A percentile compares a stretch with the other conserved stretches of the same genome.
phyloP scores from a whole-genome alignment of 2,329 filamentous ascomycete genomes.

The Penicillium italicum region DNA sequence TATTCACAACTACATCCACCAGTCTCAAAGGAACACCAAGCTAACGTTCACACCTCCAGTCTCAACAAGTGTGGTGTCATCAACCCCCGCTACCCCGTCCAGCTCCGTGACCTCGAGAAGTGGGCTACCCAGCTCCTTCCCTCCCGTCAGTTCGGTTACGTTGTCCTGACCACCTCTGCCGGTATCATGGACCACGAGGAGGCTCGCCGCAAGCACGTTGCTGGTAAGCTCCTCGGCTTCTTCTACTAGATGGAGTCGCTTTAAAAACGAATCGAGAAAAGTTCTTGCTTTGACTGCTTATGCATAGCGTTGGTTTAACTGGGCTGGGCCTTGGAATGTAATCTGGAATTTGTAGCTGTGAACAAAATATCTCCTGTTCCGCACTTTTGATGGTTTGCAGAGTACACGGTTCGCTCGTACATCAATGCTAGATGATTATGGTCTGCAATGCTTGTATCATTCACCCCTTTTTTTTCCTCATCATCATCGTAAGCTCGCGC shows the following conservation, averaged over 20 bases:
- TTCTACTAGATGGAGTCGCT: conserved; percentile 71
- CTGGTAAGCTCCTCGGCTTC: conserved; percentile 99
- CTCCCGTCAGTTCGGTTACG: conserved; percentile 99
- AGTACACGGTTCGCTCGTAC: conserved; percentile 22
- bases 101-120: conserved; percentile 96
- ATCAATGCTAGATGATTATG: conserved; percentile 22
- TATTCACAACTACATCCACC: not conserved
- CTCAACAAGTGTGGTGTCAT: conserved; percentile 99
- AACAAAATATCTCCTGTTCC: conserved; percentile 17
- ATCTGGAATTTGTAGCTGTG: conserved; percentile 22
- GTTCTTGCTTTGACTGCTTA: conserved; percentile 28
- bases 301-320: conserved; percentile 16
- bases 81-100: conserved; percentile 98
- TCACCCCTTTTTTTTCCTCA: not conserved
- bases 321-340: conserved; percentile 27
- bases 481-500: not conserved
- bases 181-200: conserved; percentile 99
- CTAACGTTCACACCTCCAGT: conserved; percentile 32
- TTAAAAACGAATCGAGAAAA: conserved; percentile 28
- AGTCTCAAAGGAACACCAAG: not conserved
- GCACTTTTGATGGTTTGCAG: conserved; percentile 20
- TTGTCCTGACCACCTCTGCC: conserved; percentile 97
- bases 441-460: conserved; percentile 11
- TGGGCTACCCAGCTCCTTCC: conserved; percentile 99
- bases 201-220: conserved; percentile 97